Conservation (phyloP, 768 basidiomycete species). For the Omphalotus guepiniiformis region DNA sequence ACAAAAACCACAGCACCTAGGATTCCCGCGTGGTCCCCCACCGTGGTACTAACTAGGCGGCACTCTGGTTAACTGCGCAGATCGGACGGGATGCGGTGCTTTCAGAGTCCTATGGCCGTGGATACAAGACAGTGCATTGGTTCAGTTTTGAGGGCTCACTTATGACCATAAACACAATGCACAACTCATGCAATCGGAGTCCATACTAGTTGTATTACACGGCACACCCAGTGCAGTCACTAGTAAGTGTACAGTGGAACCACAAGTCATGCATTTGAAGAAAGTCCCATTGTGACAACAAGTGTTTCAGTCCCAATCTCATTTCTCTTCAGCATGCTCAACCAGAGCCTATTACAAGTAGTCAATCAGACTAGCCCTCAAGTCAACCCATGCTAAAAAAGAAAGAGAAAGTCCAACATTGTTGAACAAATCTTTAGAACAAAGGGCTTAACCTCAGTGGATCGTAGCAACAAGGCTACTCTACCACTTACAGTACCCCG, state of each 20-base stretch:
- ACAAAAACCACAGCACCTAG: slow-evolving; percentile 46
- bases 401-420: slow-evolving; percentile 40
- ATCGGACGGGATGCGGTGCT: slow-evolving; percentile 57
- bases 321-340: not conserved
- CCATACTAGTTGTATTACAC: no score
- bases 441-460: slow-evolving; percentile 72
- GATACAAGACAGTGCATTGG: slow-evolving; percentile 18
- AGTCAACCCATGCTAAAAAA: slow-evolving; percentile 22
- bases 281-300: no score
- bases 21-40: slow-evolving; percentile 63
- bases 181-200: no score
- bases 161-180: no score
- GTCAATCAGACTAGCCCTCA: slow-evolving; percentile 40
- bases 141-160: slow-evolving; percentile 1
- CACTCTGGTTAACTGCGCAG: slow-evolving; percentile 62
- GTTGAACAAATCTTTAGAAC: slow-evolving; percentile 69
- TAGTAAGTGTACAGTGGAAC: no score
- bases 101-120: slow-evolving; percentile 48
- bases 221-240: no score
- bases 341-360: no score
- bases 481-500: slow-evolving; percentile 74
- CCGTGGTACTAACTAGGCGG: slow-evolving; percentile 61
- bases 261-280: no score
- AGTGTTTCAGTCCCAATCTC: slow-evolving; percentile 11
- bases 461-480: slow-evolving; percentile 79